Evolutionary conservation across 2,329 filamentous ascomycete genomes (phyloP).

Genomic region (Diaporthe sp.): DNA sequence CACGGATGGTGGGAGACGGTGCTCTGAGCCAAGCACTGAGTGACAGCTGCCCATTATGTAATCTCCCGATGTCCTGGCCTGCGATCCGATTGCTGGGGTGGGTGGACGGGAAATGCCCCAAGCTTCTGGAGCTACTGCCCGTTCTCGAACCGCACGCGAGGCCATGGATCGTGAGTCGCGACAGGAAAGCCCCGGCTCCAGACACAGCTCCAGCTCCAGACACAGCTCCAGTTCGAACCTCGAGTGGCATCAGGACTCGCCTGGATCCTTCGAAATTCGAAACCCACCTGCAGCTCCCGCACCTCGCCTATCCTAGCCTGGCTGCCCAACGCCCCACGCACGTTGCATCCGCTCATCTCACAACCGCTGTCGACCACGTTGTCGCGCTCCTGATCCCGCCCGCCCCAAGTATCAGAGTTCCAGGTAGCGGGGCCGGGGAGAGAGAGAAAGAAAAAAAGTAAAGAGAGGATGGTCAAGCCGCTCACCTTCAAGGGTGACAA

Average conservation of each 20-base stretch:
- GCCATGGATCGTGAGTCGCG: slow-evolving; percentile 20
- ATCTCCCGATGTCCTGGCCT: not conserved
- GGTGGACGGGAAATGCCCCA: not conserved
- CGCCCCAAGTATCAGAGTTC: not conserved
- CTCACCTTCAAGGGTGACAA: slow-evolving; percentile 98
- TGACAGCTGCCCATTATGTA: slow-evolving; percentile 20
- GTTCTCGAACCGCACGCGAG: slow-evolving; percentile 3
- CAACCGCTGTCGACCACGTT: slow-evolving; percentile 19
- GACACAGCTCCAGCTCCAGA: not conserved
- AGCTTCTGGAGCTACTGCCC: slow-evolving; percentile 14
- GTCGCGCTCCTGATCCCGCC: slow-evolving; percentile 20
- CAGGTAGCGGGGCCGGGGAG: not conserved
- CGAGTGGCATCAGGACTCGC: slow-evolving; percentile 9
- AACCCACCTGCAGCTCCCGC: slow-evolving; percentile 29
- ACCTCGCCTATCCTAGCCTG: slow-evolving; percentile 27
- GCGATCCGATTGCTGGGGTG: not conserved
- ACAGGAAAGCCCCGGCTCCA: not conserved
- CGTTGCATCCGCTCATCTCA: slow-evolving; percentile 27
- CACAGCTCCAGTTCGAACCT: not conserved
- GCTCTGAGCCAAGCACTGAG: not conserved
- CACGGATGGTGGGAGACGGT: not conserved
- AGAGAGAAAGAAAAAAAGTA: not conserved
- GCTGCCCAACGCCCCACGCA: slow-evolving; percentile 36
- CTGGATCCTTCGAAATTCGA: slow-evolving; percentile 24
- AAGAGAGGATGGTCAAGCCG: slow-evolving; percentile 80